Conservation (phyloP, 306 rosid species). For the Herpetospermum pedunculosum region DNA sequence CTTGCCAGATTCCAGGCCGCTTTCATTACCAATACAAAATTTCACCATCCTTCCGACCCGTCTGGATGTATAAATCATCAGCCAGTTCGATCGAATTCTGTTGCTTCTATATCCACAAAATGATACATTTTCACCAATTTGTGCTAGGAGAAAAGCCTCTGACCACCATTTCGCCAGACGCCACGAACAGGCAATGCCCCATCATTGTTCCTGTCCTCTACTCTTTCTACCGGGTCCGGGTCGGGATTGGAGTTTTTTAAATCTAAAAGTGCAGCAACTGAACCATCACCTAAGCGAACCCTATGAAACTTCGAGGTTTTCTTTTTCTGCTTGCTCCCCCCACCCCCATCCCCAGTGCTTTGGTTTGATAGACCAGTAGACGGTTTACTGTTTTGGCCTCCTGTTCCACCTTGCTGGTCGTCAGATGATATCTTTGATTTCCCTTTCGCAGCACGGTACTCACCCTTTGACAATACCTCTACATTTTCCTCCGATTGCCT, state of each 20-base stretch:
- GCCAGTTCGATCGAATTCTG: background rate
- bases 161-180: slow-evolving; percentile 73
- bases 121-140: background rate
- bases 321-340: slow-evolving; percentile 70
- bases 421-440: slow-evolving; percentile 24
- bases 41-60: background rate
- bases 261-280: slow-evolving; percentile 38
- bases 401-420: slow-evolving; percentile 27
- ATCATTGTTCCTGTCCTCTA: slow-evolving; percentile 20
- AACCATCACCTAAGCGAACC: slow-evolving; percentile 72
- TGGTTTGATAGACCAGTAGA: slow-evolving; percentile 30
- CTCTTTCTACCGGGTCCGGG: slow-evolving; percentile 10
- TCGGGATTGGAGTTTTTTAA: slow-evolving; percentile 19
- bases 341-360: slow-evolving; percentile 39
- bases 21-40: background rate
- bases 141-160: slow-evolving; percentile 32
- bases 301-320: slow-evolving; percentile 66
- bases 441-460: slow-evolving; percentile 53
- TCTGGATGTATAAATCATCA: background rate
- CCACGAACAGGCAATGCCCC: slow-evolving; percentile 69
- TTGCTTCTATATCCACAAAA: background rate
- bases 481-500: slow-evolving; percentile 44
- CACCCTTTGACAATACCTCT: slow-evolving; percentile 65
- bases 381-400: slow-evolving; percentile 23
- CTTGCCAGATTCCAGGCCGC: background rate